Evolutionary conservation across 257 asterid genomes (phyloP).

Genomic region (Salvia hispanica): DNA sequence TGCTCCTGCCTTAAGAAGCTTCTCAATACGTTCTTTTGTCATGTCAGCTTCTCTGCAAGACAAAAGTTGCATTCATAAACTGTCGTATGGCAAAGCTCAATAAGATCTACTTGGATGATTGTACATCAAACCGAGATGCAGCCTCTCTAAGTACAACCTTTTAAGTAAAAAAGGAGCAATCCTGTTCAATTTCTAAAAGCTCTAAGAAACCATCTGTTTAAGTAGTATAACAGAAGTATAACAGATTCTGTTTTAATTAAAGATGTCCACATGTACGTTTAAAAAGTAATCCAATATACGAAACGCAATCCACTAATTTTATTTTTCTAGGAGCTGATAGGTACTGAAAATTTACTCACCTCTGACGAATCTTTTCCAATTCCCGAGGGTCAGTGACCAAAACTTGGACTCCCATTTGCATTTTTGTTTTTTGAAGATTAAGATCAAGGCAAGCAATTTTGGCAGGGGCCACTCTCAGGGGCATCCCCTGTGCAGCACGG

Average conservation of each 20-base stretch:
- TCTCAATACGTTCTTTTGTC: conserved; percentile 96
- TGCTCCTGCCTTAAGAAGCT: conserved; percentile 93
- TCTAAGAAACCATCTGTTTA: neutral
- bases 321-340: neutral
- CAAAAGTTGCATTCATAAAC: conserved; percentile 9
- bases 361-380: conserved; percentile 92
- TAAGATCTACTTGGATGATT: neutral
- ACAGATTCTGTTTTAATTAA: neutral
- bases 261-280: neutral
- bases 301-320: neutral
- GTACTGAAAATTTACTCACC: conserved; percentile 44
- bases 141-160: conserved; percentile 9
- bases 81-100: conserved; percentile 14
- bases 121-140: conserved; percentile 4
- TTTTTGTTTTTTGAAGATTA: conserved; percentile 87
- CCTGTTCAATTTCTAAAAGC: neutral
- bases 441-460: conserved; percentile 91
- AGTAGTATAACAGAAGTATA: conserved; percentile 11
- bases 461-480: conserved; percentile 79
- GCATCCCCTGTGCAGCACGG: conserved; percentile 97
- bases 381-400: conserved; percentile 89
- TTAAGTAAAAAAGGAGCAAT: conserved; percentile 1
- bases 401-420: conserved; percentile 98
- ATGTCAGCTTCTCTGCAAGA: conserved; percentile 85
- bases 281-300: conserved; percentile 5